A percentile compares a stretch with the other conserved stretches of the same genome.
Evolutionary conservation across 352 stramenopile genomes (phyloP).

Genomic region (Pythium folliculosum): DNA sequence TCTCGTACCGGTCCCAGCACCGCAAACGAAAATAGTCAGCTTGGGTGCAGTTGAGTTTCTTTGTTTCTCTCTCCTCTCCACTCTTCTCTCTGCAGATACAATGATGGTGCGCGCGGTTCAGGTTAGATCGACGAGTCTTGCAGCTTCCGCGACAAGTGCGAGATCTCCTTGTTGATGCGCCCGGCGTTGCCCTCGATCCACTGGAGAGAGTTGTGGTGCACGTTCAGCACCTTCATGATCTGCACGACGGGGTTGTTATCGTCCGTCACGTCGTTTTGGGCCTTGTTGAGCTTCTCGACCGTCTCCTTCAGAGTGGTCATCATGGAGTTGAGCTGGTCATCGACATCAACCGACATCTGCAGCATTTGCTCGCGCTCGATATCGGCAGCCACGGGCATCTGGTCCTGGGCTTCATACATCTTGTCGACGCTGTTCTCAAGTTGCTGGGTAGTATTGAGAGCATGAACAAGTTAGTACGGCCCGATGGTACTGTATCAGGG

Average conservation of each 20-base stretch:
- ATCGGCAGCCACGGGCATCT: slow-evolving; percentile 82
- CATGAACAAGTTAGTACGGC: not conserved
- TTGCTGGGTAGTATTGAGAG: slow-evolving; percentile 47
- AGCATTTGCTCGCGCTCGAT: slow-evolving; percentile 87
- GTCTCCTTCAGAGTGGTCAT: slow-evolving; percentile 87
- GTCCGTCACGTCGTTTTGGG: slow-evolving; percentile 66
- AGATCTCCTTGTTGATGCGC: slow-evolving; percentile 68
- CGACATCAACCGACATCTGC: slow-evolving; percentile 84
- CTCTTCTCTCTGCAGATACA: not conserved
- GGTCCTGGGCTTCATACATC: slow-evolving; percentile 86
- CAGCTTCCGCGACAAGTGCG: slow-evolving; percentile 66
- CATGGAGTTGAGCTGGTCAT: slow-evolving; percentile 88
- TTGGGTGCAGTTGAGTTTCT: not conserved
- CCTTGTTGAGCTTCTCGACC: slow-evolving; percentile 86
- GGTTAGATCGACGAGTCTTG: slow-evolving; percentile 62
- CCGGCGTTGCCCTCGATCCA: slow-evolving; percentile 81
- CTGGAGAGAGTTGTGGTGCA: slow-evolving; percentile 88
- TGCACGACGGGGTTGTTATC: slow-evolving; percentile 82
- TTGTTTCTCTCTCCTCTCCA: not conserved
- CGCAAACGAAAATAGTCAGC: slow-evolving; percentile 10
- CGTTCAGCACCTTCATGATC: slow-evolving; percentile 90
- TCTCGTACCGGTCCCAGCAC: not conserved
- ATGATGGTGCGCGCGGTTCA: not conserved
- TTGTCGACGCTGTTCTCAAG: slow-evolving; percentile 89
- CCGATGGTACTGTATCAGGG: too few species aligned